Evolutionary conservation across 768 basidiomycete species (phyloP), one percentile per base, ranked within the genome.

Genomic region (Psilocybe cubensis): DNA sequence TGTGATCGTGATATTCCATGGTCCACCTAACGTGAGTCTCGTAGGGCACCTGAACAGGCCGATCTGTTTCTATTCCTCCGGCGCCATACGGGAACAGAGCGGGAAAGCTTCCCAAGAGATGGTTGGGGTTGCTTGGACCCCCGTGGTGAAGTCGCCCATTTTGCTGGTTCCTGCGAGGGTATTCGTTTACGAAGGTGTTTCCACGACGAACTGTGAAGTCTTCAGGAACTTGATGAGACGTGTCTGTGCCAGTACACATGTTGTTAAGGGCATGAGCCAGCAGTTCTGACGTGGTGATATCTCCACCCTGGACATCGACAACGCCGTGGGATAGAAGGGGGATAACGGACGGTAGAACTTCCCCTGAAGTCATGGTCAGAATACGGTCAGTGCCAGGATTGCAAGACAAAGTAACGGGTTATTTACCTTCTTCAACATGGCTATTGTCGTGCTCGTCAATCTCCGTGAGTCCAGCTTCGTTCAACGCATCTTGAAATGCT

Each of bases 11-110:
- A 40, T 74, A 76, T 42, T 61, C 56, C 29, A 77, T 25, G 0
- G 68, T 60, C 72, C 74, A 74, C 24, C 54, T 21, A 3, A 62
- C 61, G 33, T 76, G 75, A 17, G 42, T 47, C 42, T 72, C 64
- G 44, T 73, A 75, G 0, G 65, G 38, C 0, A 76, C 66, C 1
- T 61, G 33, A 0, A 25, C 21, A 4, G 31, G 20, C 21, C 67
- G n/a, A 0, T 46, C 43, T 0, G 57, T 61, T 50, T 78, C 75
- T 31, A 77, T 61, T 0, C 74, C 74, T 0, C 76, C 75, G 18
- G 35, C 21, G 0, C 73, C 76, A 62, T 74, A 78, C 3, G 76
- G 74, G 56, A 74, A 77, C 0, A 75, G 62, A 0, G 47, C 49
- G 0, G 73, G 74, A 44, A 74, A 77, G 10, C 64, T 46, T 0